Percentiles rank a stretch among this genome's conserved stretches.
phyloP scores from a whole-genome alignment of 768 basidiomycete species.

The Tephrocybe sp. region DNA sequence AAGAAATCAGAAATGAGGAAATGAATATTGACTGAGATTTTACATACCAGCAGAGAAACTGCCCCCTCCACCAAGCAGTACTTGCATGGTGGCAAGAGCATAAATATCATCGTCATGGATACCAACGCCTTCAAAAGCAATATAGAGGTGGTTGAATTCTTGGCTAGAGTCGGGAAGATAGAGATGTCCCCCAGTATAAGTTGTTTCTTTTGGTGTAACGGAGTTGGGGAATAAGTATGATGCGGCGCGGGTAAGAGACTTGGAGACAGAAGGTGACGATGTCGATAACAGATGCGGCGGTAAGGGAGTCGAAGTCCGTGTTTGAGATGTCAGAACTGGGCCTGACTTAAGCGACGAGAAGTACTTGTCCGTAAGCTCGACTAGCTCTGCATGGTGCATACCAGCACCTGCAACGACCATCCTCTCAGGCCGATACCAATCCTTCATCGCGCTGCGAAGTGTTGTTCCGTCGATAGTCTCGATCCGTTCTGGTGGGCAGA shows the following conservation, averaged over 20 bases:
- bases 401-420: slow-evolving; percentile 97
- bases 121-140: slow-evolving; percentile 89
- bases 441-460: slow-evolving; percentile 62
- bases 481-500: slow-evolving; percentile 87
- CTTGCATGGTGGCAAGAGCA: slow-evolving; percentile 90
- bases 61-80: slow-evolving; percentile 92
- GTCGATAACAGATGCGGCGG: slow-evolving; percentile 62
- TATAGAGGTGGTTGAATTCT: slow-evolving; percentile 91
- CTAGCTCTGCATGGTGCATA: slow-evolving; percentile 85
- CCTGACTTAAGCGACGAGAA: slow-evolving; percentile 68
- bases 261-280: slow-evolving; percentile 53
- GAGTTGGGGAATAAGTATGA: slow-evolving; percentile 66
- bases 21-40: neutral
- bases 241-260: slow-evolving; percentile 74
- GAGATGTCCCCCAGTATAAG: slow-evolving; percentile 85
- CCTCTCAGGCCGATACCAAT: slow-evolving; percentile 91
- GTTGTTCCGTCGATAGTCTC: slow-evolving; percentile 58
- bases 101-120: slow-evolving; percentile 93
- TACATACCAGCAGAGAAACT: slow-evolving; percentile 86
- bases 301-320: slow-evolving; percentile 30
- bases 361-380: slow-evolving; percentile 80
- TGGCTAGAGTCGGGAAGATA: slow-evolving; percentile 60
- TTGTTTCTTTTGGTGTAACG: slow-evolving; percentile 36
- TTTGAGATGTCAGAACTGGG: slow-evolving; percentile 26
- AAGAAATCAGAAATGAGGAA: slow-evolving; percentile 5